Evolutionary conservation across 768 basidiomycete genomes (phyloP), one percentile per base, ranked within the genome.

Genomic region (Dacryopinax spathularia): DNA sequence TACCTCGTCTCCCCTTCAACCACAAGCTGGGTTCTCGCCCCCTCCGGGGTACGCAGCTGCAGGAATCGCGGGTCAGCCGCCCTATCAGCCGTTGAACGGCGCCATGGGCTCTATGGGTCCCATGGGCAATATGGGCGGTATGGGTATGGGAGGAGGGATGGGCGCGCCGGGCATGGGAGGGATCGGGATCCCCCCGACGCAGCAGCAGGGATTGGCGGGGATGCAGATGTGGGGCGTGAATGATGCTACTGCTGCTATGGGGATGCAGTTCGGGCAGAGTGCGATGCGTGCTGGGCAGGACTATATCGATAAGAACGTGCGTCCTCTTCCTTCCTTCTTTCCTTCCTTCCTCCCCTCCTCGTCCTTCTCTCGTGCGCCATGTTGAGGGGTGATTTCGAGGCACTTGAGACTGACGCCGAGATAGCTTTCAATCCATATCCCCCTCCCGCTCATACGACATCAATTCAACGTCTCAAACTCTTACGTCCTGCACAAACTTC

Each of bases 401-500:
- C 43, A 20, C 44, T 12, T 10, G 44, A 10, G 22, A 48, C 44
- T 12, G 44, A 20, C 36, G n/a, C n/a, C n/a, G n/a, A n/a, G n/a
- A n/a, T n/a, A 35, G 29, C 12, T 60, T 48, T 22, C 25, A 37
- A 5, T 41, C 15, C 79, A 88, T 65, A 81, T 95, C 64, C 92
- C 91, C 1, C 75, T 87, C 33, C 79, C 83, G 12, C 78, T 85
- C 43, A 78, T 96, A 61, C 93, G 95, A 72, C 86, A 91, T 70
- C 86, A 89, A 69, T 98, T 98, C 76, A 91, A 96, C 73, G 96
- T 99, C 10, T 91, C 90, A 15, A 97, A 97, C 71, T 87, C 85
- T 0, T 99, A 99, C 72, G 96, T 98, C 63, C 85, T 97, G 41
- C 81, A 81, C 69, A 99, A 98, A 72, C 76, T 99, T 6, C 81